Evolutionary conservation across 306 rosid species (phyloP), one percentile per base, ranked within the genome.

Genomic region (Medicago arabica): DNA sequence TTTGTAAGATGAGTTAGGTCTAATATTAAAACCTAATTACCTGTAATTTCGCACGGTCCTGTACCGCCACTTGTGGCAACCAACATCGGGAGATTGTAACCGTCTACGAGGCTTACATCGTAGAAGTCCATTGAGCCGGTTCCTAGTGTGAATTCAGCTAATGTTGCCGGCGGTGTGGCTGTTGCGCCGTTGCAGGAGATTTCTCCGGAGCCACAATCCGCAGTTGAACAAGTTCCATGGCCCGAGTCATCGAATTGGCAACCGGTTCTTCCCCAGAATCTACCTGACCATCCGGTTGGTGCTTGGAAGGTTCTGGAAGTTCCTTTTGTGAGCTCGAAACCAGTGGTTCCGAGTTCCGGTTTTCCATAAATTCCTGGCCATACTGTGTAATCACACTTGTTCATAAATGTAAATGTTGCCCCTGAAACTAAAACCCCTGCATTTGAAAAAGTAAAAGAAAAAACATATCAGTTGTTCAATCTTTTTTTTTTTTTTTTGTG

Each of bases 281-380:
- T 83, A 7, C 99, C 97, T 10, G 99, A 95, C 99, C 99, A 95
- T 2, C 93, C 96, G 0, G 93, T 69, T 2, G 97, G 90, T 4
- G 96, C 97, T n/a, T 86, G 92, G 79, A 90, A 88, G 55, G 77
- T 66, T 38, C 69, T 87, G 10, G 97, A 84, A 43, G 13, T 44
- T 15, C 87, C 89, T n/a, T 82, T 77, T 2, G 78, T 0, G 8
- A 95, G 89, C 67, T 88, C 86, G 55, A 95, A 95, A 12, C 99
- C 97, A 0, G 99, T 92, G 77, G 84, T 83, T 63, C 87, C 97
- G 6, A 95, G 64, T 60, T 83, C 87, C 0, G 96, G 88, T 49
- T 76, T 90, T 5, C 99, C 99, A 1, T 87, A 80, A 66, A 92
- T 89, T 31, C 99, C 99, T 0, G 99, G 99, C 99, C 99, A 95